phyloP scores from a whole-genome alignment of 2,329 filamentous ascomycete genomes.

The Trichoderma hamatum region DNA sequence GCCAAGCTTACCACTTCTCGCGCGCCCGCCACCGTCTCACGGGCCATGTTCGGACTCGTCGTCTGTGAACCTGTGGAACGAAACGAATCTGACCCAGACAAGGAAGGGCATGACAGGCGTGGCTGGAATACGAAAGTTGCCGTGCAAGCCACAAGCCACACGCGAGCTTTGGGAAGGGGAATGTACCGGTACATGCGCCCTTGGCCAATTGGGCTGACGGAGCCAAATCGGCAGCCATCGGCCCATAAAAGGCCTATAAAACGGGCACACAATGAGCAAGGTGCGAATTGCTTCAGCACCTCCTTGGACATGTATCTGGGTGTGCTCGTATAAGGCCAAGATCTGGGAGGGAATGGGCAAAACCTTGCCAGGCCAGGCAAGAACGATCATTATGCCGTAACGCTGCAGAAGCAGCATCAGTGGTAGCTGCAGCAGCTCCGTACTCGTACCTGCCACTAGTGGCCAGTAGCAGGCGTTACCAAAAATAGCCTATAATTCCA shows the following conservation, averaged over 20 bases:
- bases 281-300: background rate
- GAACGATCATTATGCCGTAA: conserved; percentile 1
- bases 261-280: background rate
- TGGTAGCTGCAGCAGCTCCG: background rate
- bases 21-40: conserved; percentile 8
- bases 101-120: conserved; percentile 4
- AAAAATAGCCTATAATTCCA: conserved; percentile 19
- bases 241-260: conserved; percentile 11
- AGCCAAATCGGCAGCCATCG: conserved; percentile 18
- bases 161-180: background rate
- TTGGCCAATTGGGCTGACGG: background rate
- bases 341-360: background rate
- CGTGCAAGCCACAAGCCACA: conserved; percentile 18
- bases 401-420: background rate
- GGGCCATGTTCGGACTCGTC: conserved; percentile 9
- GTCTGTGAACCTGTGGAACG: conserved; percentile 1
- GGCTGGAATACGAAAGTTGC: conserved; percentile 22
- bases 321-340: conserved; percentile 25
- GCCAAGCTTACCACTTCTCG: conserved; percentile 11
- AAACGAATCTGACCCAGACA: conserved; percentile 12
- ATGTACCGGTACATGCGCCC: conserved; percentile 22
- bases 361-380: conserved; percentile 6
- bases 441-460: conserved; percentile 2
- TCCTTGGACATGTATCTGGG: background rate
- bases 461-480: background rate